Base-by-base conservation (phyloP, 345 rosid species). In the Eucalyptus cloeziana region DNA sequence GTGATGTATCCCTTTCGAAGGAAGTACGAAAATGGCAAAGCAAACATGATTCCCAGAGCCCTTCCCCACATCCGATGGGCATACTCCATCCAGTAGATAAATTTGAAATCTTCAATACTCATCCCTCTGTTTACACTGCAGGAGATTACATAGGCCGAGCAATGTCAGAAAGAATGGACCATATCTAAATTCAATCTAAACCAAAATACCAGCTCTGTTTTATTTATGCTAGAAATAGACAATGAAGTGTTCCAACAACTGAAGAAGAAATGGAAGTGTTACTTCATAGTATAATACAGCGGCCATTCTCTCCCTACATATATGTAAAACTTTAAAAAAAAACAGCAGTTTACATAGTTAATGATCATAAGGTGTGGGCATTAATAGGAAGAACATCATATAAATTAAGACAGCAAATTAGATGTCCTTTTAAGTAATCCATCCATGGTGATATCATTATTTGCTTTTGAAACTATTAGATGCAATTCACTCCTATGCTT, bases 21-120 rank as follows among this genome's bases (percentile, higher is more conserved):
- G 91, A 98, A 98, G 93, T 91, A 96, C 0, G 99, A 98, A 94
- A 98, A 98, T 60, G 99, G 99, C 85, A 97, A 91, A n/a, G 99
- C 98, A 92, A 98, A 98, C 95, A 97, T 93, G 93, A 98, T 89
- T n/a, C 99, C 99, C 31, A 98, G 92, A 64, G 95, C 99, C 93
- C 99, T 95, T 92, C 98, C 99, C 99, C 99, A 96, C 99, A 98
- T 96, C 44, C 97, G 97, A 92, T 97, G 98, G 52, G 96, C 98
- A 88, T 97, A 98, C 92, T 97, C 99, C 98, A 97, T 98, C 99
- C 99, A 95, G 92, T 94, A 98, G 76, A 97, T 98, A 89, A 98
- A 98, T 92, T 96, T 98, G 91, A 98, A 98, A 92, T 97, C 99
- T 88, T 94, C 98, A 89, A 98, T 86, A 60, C 91, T 96, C 98